Conservation (phyloP, 2,329 filamentous ascomycete species). For the Huntiella bhutanensis region DNA sequence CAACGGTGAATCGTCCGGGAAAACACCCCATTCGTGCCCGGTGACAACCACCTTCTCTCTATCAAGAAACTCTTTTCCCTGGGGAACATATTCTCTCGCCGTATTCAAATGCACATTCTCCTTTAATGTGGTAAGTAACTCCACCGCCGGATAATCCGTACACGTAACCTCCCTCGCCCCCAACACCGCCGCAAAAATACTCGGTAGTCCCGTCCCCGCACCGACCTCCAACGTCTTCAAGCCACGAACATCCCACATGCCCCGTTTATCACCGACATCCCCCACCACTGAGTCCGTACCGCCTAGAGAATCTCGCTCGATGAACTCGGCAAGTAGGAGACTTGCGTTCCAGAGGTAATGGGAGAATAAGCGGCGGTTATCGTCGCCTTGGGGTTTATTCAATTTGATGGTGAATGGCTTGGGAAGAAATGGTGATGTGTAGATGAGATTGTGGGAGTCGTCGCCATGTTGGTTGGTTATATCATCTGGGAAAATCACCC, state of each 20-base stretch:
- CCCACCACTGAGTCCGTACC: background rate
- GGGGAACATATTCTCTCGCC: slow-evolving; percentile 1
- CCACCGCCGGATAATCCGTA: slow-evolving; percentile 48
- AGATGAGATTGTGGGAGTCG: slow-evolving; percentile 36
- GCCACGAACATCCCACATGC: slow-evolving; percentile 28
- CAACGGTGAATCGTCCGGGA: slow-evolving; percentile 13
- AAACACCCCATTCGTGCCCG: slow-evolving; percentile 47
- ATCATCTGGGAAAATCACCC: slow-evolving; percentile 50
- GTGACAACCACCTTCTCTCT: slow-evolving; percentile 23
- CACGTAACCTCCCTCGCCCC: slow-evolving; percentile 34
- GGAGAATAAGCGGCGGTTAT: slow-evolving; percentile 42
- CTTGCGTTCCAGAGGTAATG: slow-evolving; percentile 58
- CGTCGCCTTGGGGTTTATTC: slow-evolving; percentile 29
- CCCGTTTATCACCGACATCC: slow-evolving; percentile 9
- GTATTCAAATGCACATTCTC: slow-evolving; percentile 36
- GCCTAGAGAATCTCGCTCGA: slow-evolving; percentile 29
- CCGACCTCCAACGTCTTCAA: slow-evolving; percentile 44
- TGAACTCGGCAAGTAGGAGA: slow-evolving; percentile 33
- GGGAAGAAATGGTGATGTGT: slow-evolving; percentile 33
- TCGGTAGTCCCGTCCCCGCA: slow-evolving; percentile 40
- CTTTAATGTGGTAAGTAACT: slow-evolving; percentile 38
- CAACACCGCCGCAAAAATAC: slow-evolving; percentile 28
- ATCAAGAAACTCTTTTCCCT: background rate
- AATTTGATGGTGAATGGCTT: slow-evolving; percentile 26
- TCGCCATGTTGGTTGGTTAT: slow-evolving; percentile 48